These are phyloP conservation scores for Thalassiosira hispida DNA, from an alignment of 352 stramenopile species.

Conservation along the genomic window DNA sequence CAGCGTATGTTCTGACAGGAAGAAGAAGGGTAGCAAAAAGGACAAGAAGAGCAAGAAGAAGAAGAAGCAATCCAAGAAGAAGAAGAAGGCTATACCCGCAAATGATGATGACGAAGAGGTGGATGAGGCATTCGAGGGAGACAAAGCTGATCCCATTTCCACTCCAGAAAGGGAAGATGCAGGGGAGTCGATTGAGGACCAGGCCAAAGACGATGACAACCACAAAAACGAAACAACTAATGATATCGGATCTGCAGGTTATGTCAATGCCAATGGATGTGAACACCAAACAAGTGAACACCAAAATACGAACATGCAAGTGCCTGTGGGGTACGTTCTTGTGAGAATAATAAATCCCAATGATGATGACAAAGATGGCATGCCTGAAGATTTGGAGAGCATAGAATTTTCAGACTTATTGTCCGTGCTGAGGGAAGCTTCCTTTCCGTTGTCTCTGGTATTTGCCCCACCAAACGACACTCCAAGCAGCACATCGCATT, in stretches of 20 bases:
- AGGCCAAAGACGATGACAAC: background rate
- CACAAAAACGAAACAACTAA: background rate
- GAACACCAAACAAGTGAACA: background rate
- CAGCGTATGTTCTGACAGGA: background rate
- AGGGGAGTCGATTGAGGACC: background rate
- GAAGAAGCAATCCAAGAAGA: no score
- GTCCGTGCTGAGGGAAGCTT: conserved; percentile 31
- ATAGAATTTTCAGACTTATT: conserved; percentile 51
- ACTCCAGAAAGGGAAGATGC: background rate
- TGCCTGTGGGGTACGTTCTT: conserved; percentile 47
- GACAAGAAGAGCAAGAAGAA: background rate
- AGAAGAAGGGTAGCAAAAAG: background rate
- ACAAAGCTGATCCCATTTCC: no score
- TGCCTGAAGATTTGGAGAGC: conserved; percentile 29
- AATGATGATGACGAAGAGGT: no score
- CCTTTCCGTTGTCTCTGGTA: conserved; percentile 43
- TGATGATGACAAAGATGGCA: background rate
- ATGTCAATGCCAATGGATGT: background rate
- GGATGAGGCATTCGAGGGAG: no score
- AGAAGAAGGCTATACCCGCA: no score
- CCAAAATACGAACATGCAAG: conserved; percentile 9
- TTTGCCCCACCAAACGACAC: conserved; percentile 36
- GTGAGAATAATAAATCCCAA: conserved; percentile 22
- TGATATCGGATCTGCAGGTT: background rate
- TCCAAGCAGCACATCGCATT: background rate